These are phyloP conservation scores for Apiospora malaysiana DNA, from an alignment of 2,329 filamentous ascomycete genomes.

Conservation along the genomic window DNA sequence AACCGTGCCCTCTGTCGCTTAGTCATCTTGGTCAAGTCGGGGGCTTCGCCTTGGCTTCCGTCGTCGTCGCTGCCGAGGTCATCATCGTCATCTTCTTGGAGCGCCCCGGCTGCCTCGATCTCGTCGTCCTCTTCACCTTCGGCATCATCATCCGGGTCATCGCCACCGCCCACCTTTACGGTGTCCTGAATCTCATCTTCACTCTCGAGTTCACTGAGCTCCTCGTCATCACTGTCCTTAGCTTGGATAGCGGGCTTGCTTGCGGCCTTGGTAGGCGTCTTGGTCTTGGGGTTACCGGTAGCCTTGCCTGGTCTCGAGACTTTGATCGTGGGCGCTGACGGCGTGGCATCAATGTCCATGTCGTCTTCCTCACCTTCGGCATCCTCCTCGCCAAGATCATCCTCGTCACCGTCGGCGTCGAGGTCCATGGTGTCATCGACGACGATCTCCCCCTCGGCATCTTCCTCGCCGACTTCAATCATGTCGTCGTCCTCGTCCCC, in stretches of 20 bases:
- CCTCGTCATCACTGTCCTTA: slow-evolving; percentile 58
- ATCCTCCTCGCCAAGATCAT: slow-evolving; percentile 44
- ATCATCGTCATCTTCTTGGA: slow-evolving; percentile 38
- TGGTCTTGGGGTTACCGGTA: slow-evolving; percentile 35
- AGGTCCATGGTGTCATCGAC: slow-evolving; percentile 46
- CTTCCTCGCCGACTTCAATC: slow-evolving; percentile 37
- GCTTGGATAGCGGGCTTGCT: slow-evolving; percentile 40
- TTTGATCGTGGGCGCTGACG: slow-evolving; percentile 52
- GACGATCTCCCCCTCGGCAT: slow-evolving; percentile 41
- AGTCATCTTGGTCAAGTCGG: slow-evolving; percentile 65
- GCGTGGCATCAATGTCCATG: slow-evolving; percentile 46
- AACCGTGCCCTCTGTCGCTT: slow-evolving; percentile 65
- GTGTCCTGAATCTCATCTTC: slow-evolving; percentile 54
- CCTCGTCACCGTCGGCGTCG: slow-evolving; percentile 51
- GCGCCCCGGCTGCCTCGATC: slow-evolving; percentile 46
- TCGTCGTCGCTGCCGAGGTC: slow-evolving; percentile 48
- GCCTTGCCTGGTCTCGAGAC: slow-evolving; percentile 51
- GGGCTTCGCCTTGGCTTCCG: slow-evolving; percentile 56
- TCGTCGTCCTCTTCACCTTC: slow-evolving; percentile 51
- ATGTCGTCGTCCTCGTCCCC: slow-evolving; percentile 46
- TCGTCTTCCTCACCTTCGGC: slow-evolving; percentile 60
- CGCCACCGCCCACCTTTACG: slow-evolving; percentile 47
- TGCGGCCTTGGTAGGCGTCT: slow-evolving; percentile 31
- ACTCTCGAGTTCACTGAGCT: slow-evolving; percentile 62
- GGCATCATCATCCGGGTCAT: slow-evolving; percentile 47